Conservation (phyloP, 805 yeast species). For the Kazachstania bromeliacearum region DNA sequence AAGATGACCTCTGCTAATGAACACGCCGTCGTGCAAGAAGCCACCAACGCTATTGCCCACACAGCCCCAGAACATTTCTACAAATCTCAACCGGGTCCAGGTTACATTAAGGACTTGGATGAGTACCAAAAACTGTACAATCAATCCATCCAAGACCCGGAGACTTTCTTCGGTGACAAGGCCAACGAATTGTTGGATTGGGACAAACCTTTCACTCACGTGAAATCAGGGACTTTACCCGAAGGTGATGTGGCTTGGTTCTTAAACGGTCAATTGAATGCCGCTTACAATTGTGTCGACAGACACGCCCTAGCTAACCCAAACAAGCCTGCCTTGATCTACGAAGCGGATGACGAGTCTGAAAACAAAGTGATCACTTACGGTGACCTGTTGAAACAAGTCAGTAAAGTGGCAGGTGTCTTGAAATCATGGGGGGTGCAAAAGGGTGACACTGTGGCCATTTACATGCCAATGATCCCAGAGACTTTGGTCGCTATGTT, state of each 20-base stretch:
- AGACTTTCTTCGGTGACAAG: slow-evolving; percentile 67
- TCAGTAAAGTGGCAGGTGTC: slow-evolving; percentile 78
- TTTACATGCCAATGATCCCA: slow-evolving; percentile 95
- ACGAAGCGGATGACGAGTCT: slow-evolving; percentile 86
- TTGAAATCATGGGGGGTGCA: slow-evolving; percentile 76
- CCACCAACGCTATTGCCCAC: slow-evolving; percentile 27
- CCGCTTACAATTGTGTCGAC: slow-evolving; percentile 88
- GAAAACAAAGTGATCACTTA: slow-evolving; percentile 70
- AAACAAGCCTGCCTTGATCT: slow-evolving; percentile 72
- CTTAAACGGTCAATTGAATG: slow-evolving; percentile 85
- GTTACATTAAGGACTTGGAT: slow-evolving; percentile 49
- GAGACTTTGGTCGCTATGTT: slow-evolving; percentile 91
- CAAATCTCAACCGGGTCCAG: slow-evolving; percentile 32
- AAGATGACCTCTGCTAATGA: slow-evolving; percentile 9
- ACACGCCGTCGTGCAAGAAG: slow-evolving; percentile 36
- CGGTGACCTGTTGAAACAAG: slow-evolving; percentile 77
- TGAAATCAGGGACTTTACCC: slow-evolving; percentile 49
- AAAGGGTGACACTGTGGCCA: slow-evolving; percentile 94
- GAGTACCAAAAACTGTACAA: slow-evolving; percentile 67
- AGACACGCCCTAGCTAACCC: slow-evolving; percentile 89
- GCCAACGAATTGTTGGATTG: slow-evolving; percentile 67
- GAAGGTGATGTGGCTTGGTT: slow-evolving; percentile 90
- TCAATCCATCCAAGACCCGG: slow-evolving; percentile 76
- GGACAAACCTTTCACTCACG: slow-evolving; percentile 57
- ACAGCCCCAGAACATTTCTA: slow-evolving; percentile 33